Evolutionary conservation across 2,329 filamentous ascomycete species (phyloP).

Genomic region (Lasiodiplodia sp.): DNA sequence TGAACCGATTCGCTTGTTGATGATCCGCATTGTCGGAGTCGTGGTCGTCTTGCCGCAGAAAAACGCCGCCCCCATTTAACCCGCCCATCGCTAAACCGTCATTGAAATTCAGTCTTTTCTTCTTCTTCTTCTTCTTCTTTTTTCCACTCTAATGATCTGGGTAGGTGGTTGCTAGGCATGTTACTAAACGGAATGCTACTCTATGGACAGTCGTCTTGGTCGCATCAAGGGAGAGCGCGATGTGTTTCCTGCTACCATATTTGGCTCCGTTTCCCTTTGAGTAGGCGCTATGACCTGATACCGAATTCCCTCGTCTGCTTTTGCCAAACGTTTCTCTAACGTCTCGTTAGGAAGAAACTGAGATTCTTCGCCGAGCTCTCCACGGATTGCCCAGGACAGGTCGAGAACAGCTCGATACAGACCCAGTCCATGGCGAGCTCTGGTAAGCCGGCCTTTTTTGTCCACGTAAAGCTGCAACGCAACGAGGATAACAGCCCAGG

Average conservation of each 20-base stretch:
- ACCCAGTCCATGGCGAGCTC: neutral
- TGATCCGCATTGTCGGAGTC: neutral
- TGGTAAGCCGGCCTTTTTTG: neutral
- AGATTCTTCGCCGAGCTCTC: neutral
- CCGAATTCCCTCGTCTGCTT: neutral
- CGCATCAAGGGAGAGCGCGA: too few species aligned
- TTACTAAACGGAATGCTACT: too few species aligned
- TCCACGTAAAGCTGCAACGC: neutral
- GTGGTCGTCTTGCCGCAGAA: too few species aligned
- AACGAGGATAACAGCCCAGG: neutral
- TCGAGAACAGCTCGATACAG: slow-evolving; percentile 6
- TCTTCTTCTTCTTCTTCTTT: too few species aligned
- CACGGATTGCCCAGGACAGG: neutral
- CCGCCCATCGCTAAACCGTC: too few species aligned
- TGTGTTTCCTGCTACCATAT: neutral
- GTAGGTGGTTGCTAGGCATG: too few species aligned
- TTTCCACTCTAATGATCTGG: too few species aligned
- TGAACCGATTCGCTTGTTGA: neutral
- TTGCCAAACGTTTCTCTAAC: neutral
- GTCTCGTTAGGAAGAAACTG: neutral
- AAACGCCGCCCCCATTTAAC: too few species aligned
- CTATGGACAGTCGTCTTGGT: too few species aligned
- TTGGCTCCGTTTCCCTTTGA: neutral
- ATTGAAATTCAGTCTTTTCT: too few species aligned
- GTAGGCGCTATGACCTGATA: neutral